These are phyloP conservation scores for Arthrobotrys megalospora DNA, from an alignment of 2,329 filamentous ascomycete genomes.

Conservation along the genomic window DNA sequence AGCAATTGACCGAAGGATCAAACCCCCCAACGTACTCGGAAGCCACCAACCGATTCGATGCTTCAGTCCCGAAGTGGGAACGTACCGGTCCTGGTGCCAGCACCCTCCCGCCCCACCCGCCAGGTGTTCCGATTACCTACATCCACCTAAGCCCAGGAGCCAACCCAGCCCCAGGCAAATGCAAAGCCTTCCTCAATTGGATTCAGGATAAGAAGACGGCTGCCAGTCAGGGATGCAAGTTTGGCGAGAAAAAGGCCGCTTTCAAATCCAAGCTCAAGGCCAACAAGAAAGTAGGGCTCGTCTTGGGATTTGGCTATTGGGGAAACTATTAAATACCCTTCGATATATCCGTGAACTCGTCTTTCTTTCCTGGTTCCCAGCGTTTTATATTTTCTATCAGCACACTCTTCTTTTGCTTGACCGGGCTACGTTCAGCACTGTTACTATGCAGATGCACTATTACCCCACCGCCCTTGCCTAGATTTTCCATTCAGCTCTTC, in stretches of 20 bases:
- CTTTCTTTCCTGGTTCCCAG: not conserved
- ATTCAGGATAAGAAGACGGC: not conserved
- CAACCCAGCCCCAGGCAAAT: not conserved
- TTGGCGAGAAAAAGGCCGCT: slow-evolving; percentile 10
- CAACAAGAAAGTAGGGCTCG: slow-evolving; percentile 24
- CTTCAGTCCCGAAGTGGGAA: not conserved
- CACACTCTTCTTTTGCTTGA: not conserved
- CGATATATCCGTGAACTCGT: not conserved
- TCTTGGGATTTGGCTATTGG: slow-evolving; percentile 43
- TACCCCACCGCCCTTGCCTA: not conserved
- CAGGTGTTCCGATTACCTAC: not conserved
- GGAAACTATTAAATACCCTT: slow-evolving; percentile 27
- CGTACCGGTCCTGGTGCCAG: too few species aligned
- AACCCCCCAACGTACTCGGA: slow-evolving; percentile 10
- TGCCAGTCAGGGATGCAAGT: not conserved
- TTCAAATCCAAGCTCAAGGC: slow-evolving; percentile 14
- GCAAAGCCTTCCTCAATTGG: not conserved
- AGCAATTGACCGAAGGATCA: not conserved
- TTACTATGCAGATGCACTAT: too few species aligned
- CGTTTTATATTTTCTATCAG: not conserved
- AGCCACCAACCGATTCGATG: not conserved
- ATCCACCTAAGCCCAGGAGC: not conserved
- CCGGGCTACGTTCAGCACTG: too few species aligned
- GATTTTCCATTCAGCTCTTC: not conserved
- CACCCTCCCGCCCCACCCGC: not conserved